Evolutionary conservation across 805 yeast species (phyloP), one percentile per base, ranked within the genome.

Genomic region (Candida multigemmis): DNA sequence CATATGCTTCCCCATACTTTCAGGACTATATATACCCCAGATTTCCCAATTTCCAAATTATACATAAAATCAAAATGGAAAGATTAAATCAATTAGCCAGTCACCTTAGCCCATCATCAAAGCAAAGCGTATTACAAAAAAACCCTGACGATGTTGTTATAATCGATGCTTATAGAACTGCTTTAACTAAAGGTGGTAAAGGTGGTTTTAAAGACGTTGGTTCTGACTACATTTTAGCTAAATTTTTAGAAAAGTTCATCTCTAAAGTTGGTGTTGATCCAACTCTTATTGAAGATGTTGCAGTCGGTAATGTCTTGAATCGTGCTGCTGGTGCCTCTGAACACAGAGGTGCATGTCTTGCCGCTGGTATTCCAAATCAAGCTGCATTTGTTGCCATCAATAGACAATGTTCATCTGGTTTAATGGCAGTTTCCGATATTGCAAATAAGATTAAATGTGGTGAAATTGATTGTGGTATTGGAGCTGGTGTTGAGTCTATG

Each of bases 401-500:
- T 65, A 76, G 97, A 58, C 96, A 87, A 54, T 89, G 97, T 56
- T 84, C 96, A 6, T 82, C 94, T 3, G 96, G 96, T 15, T 65
- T 89, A 44, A 82, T 86, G 71, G 93, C 95, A 9, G 74, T 87
- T 19, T 78, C 82, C 46, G 91, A 83, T 49, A 72, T 89, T 42
- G 95, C 96, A 40, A 83, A 80, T 61, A 84, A 83, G 60, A 87
- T 89, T 48, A 64, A 65, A 42, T 60, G 72, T 33, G 96, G 96
- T 22, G 95, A 87, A 66, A 86, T 89, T 44, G 83, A 76, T 39
- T 68, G 89, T 44, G 97, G 97, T 31, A 62, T 89, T 29, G 97
- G 91, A 13, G 78, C 77, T 24, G 97, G 97, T 46, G 94, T 77
- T 26, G 97, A 87, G 61, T 78, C 94, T 41, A 89, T 89, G 97